Conservation (phyloP, 208 protist genomes). For the Trypanosoma mega region DNA sequence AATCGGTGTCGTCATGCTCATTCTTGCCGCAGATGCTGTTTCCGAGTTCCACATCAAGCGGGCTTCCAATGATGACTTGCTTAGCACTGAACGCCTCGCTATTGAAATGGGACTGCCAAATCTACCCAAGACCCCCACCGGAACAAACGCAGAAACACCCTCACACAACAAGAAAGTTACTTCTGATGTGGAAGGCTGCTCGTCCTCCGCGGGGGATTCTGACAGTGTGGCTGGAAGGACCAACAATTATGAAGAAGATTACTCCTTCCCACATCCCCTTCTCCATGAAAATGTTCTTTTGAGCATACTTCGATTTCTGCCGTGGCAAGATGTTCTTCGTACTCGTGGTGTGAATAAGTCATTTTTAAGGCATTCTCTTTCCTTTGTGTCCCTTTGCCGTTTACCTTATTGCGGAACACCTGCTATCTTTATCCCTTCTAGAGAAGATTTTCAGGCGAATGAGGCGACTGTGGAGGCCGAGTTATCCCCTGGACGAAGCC, state of each 20-base stretch:
- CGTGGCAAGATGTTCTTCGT: slow-evolving; percentile 40
- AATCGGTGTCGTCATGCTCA: slow-evolving; percentile 52
- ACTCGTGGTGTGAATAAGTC: slow-evolving; percentile 47
- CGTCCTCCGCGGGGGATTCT: slow-evolving; percentile 39
- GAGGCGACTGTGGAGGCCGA: slow-evolving; percentile 38
- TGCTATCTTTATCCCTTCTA: slow-evolving; percentile 68
- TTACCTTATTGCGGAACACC: slow-evolving; percentile 38
- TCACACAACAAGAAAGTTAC: background rate
- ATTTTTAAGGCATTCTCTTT: slow-evolving; percentile 42
- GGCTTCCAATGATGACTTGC: slow-evolving; percentile 19
- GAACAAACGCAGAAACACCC: background rate
- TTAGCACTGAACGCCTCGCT: slow-evolving; percentile 72
- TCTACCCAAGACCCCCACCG: slow-evolving; percentile 2
- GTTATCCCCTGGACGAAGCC: slow-evolving; percentile 25
- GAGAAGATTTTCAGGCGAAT: slow-evolving; percentile 55
- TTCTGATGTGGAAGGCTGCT: slow-evolving; percentile 34
- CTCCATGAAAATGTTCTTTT: slow-evolving; percentile 37
- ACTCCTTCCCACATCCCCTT: background rate
- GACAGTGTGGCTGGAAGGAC: slow-evolving; percentile 31
- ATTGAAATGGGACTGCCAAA: slow-evolving; percentile 4
- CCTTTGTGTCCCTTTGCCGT: slow-evolving; percentile 42
- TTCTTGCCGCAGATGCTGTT: slow-evolving; percentile 48
- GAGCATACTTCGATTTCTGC: slow-evolving; percentile 49
- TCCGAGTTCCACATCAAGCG: slow-evolving; percentile 20
- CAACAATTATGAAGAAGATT: slow-evolving; percentile 40